phyloP scores from a whole-genome alignment of 2,329 filamentous ascomycete genomes.

The Capronia epimyces region DNA sequence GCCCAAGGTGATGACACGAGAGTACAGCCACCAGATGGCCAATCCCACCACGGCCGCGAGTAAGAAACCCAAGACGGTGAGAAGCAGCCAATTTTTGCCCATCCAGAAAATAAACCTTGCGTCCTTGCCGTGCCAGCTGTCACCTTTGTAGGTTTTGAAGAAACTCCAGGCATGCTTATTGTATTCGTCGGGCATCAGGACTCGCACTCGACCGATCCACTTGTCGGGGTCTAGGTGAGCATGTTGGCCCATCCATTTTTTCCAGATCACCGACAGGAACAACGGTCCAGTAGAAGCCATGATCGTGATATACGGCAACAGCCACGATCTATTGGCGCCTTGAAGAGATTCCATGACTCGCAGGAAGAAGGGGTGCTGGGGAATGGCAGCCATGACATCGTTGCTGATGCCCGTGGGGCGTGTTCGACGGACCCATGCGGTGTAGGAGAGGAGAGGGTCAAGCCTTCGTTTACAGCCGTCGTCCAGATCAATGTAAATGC shows the following conservation, averaged over 20 bases:
- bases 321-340: slow-evolving; percentile 63
- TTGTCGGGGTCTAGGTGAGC: slow-evolving; percentile 37
- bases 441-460: slow-evolving; percentile 63
- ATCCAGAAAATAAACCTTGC: slow-evolving; percentile 63
- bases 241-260: slow-evolving; percentile 59
- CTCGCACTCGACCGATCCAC: slow-evolving; percentile 53
- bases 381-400: slow-evolving; percentile 69
- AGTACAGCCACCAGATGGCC: slow-evolving; percentile 48
- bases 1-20: slow-evolving; percentile 41
- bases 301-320: slow-evolving; percentile 67
- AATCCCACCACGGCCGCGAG: slow-evolving; percentile 46
- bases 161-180: slow-evolving; percentile 65
- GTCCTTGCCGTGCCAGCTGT: slow-evolving; percentile 61
- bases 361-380: slow-evolving; percentile 69
- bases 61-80: slow-evolving; percentile 49
- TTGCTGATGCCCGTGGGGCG: slow-evolving; percentile 73
- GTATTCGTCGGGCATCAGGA: slow-evolving; percentile 67
- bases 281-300: slow-evolving; percentile 74
- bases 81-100: slow-evolving; percentile 52
- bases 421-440: slow-evolving; percentile 66
- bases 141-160: slow-evolving; percentile 61
- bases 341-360: slow-evolving; percentile 63
- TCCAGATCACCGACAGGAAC: slow-evolving; percentile 70
- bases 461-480: slow-evolving; percentile 64
- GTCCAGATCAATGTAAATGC: slow-evolving; percentile 76